A percentile compares a stretch with the other conserved stretches of the same genome.
Conservation (phyloP, 352 stramenopile genomes). For the Globisporangium camurandrum region DNA sequence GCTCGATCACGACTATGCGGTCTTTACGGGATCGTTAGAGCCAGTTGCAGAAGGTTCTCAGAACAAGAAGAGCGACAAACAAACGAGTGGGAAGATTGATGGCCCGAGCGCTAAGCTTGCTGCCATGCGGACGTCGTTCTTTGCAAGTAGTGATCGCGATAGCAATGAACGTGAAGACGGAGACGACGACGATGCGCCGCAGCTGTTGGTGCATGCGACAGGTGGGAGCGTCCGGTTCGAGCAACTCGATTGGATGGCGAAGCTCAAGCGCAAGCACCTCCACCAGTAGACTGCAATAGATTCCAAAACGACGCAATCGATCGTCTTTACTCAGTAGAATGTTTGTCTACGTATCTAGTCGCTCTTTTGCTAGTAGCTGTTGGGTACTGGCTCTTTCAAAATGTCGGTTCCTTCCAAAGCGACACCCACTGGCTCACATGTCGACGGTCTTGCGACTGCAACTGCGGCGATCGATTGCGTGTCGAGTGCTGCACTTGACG, state of each 20-base stretch:
- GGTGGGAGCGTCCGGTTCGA: constrained; percentile 33
- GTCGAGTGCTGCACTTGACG: no score
- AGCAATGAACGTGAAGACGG: constrained; percentile 7
- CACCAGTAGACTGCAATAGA: no score
- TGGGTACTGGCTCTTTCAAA: no score
- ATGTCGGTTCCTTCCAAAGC: no score
- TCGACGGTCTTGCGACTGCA: no score
- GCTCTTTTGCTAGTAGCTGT: no score
- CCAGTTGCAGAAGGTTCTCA: constrained; percentile 7
- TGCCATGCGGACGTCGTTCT: constrained; percentile 78
- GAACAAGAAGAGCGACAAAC: background rate
- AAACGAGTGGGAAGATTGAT: constrained; percentile 66
- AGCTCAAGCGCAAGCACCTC: constrained; percentile 70
- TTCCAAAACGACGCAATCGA: no score
- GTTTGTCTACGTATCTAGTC: no score
- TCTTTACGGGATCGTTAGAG: constrained; percentile 50
- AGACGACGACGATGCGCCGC: constrained; percentile 4
- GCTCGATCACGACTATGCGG: constrained; percentile 64
- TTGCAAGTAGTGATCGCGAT: constrained; percentile 25
- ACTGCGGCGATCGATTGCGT: no score
- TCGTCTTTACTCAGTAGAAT: no score
- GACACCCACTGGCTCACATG: no score
- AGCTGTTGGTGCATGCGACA: constrained; percentile 41
- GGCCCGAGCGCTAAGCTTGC: constrained; percentile 53
- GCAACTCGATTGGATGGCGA: constrained; percentile 77